These are phyloP conservation scores for Raphanus hybrid DNA, from an alignment of 441 rosid species.

Conservation along the genomic window DNA sequence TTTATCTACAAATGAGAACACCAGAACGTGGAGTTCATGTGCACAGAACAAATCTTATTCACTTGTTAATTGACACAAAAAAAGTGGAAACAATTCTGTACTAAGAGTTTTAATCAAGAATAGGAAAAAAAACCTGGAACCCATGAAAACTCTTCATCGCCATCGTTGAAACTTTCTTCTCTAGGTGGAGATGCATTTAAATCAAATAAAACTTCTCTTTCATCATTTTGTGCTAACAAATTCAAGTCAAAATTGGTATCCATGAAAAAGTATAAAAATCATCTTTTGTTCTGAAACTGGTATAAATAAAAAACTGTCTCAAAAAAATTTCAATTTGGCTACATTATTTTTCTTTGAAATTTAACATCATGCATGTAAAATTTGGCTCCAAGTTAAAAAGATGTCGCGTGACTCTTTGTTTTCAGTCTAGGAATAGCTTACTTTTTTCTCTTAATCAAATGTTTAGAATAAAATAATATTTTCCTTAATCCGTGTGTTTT, in stretches of 20 bases:
- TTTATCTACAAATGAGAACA: neutral
- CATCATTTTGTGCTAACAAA: neutral
- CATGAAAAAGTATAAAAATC: neutral
- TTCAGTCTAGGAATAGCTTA: neutral
- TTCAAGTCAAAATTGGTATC: neutral
- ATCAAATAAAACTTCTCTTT: neutral
- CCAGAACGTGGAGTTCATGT: neutral
- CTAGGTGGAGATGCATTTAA: neutral
- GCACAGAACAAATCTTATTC: neutral
- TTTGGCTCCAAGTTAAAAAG: neutral
- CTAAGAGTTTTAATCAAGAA: neutral
- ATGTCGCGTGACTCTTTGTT: neutral
- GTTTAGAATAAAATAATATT: no score
- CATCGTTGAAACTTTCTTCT: neutral
- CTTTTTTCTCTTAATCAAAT: no score
- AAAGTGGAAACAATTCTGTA: neutral
- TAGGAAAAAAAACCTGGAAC: neutral
- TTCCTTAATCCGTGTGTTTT: no score
- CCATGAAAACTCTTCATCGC: neutral
- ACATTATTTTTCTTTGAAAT: neutral
- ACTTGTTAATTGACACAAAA: neutral
- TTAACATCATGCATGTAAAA: no score
- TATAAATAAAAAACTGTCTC: neutral
- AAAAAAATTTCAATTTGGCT: neutral
- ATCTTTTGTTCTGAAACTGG: neutral